Evolutionary conservation across 805 yeast genomes (phyloP).

Genomic region (Saccharomycopsis fermentans): DNA sequence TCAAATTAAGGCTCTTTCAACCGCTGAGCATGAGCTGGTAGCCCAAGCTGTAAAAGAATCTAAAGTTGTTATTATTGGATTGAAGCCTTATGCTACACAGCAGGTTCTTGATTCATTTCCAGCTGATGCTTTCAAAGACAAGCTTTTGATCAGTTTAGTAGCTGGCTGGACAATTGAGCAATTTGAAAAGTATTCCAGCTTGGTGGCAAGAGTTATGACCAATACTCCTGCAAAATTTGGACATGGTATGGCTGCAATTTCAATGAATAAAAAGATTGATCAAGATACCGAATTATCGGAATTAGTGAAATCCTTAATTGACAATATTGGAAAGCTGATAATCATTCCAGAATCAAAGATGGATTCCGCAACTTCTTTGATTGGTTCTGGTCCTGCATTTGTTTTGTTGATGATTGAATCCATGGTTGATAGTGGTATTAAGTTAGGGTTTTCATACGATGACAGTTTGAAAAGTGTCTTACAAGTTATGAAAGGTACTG

Average conservation of each 20-base stretch:
- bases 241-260: conserved; percentile 88
- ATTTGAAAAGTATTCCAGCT: conserved; percentile 38
- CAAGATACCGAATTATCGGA: conserved; percentile 30
- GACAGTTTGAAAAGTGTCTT: conserved; percentile 82
- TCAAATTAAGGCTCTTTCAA: conserved; percentile 38
- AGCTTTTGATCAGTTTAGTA: conserved; percentile 66
- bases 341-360: conserved; percentile 77
- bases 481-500: conserved; percentile 90
- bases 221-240: conserved; percentile 94
- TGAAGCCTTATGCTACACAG: conserved; percentile 77
- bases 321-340: conserved; percentile 57
- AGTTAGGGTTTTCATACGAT: conserved; percentile 85
- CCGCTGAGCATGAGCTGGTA: conserved; percentile 25
- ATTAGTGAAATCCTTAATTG: conserved; percentile 35
- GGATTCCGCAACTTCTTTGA: conserved; percentile 92
- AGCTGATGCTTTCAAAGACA: conserved; percentile 33
- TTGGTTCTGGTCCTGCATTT: conserved; percentile 97
- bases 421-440: conserved; percentile 85
- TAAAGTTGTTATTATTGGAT: conserved; percentile 68
- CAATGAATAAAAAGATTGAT: conserved; percentile 49
- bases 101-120: conserved; percentile 44
- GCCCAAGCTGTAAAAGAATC: conserved; percentile 46
- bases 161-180: conserved; percentile 89
- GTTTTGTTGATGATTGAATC: conserved; percentile 84
- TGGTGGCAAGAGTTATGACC: conserved; percentile 90